These are phyloP conservation scores for Bonia amplexicaulis DNA, from an alignment of 176 grass and related monocot species.

Conservation along the genomic window DNA sequence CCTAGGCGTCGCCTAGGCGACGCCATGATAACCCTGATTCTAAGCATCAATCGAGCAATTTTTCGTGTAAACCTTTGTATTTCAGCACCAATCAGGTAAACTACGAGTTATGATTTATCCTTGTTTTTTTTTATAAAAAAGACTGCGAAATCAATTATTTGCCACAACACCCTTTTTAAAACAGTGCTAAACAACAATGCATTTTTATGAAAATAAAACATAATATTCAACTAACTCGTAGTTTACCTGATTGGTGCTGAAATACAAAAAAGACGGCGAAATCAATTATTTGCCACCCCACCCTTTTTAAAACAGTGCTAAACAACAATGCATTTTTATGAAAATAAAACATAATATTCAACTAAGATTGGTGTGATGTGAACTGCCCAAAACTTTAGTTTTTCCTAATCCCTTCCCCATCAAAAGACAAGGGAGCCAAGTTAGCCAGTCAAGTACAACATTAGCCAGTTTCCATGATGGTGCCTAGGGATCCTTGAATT, in stretches of 20 bases:
- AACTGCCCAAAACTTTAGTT: not conserved
- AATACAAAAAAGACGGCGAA: too few relatives aligned
- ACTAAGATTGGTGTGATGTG: not conserved
- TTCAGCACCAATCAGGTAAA: not conserved
- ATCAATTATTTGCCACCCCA: too few relatives aligned
- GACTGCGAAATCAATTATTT: too few relatives aligned
- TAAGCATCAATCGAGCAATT: not conserved
- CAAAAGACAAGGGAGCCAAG: not conserved
- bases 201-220: not conserved
- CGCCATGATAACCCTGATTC: too few relatives aligned
- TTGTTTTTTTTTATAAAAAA: not conserved
- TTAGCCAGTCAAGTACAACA: not conserved
- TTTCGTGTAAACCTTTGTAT: not conserved
- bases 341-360: not conserved
- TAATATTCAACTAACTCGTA: too few relatives aligned
- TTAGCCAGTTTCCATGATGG: not conserved
- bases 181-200: not conserved
- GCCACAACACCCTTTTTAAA: not conserved
- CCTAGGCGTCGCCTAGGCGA: too few relatives aligned
- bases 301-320: not conserved
- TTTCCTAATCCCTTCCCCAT: not conserved
- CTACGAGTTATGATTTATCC: not conserved
- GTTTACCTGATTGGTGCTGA: too few relatives aligned
- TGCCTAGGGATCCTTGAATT: not conserved
- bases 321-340: not conserved